A percentile compares a stretch with the other conserved stretches of the same genome.
These are phyloP conservation scores for Endotrypanum monterogeii DNA, from an alignment of 208 protist species.

Conservation along the genomic window DNA sequence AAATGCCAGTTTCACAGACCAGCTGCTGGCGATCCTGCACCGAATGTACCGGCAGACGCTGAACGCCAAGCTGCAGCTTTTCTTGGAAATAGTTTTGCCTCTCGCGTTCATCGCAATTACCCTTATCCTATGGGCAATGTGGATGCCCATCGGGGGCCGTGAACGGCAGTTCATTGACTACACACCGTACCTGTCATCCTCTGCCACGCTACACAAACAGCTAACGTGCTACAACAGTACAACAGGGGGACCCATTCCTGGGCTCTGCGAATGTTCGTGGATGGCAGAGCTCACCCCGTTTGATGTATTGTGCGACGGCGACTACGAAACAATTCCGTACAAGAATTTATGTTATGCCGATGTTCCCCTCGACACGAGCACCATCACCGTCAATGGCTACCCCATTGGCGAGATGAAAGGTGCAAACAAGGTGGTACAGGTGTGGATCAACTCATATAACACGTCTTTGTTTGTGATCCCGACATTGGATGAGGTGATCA, in stretches of 20 bases:
- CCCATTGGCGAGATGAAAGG: conserved; percentile 28
- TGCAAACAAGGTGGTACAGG: conserved; percentile 29
- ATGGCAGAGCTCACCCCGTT: not conserved
- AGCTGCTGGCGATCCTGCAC: conserved; percentile 52
- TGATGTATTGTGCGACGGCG: conserved; percentile 28
- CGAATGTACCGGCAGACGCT: conserved; percentile 48
- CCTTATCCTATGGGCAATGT: conserved; percentile 46
- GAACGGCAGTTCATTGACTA: conserved; percentile 33
- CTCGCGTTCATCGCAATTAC: conserved; percentile 52
- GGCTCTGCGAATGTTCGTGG: conserved; percentile 32
- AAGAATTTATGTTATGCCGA: conserved; percentile 38
- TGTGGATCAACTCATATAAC: conserved; percentile 33
- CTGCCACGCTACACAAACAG: conserved; percentile 17
- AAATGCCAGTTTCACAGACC: conserved; percentile 38
- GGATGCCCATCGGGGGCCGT: conserved; percentile 16
- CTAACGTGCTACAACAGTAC: conserved; percentile 28
- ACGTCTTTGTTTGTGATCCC: conserved; percentile 32
- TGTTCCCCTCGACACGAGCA: conserved; percentile 11
- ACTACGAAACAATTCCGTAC: conserved; percentile 34
- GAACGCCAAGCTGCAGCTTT: conserved; percentile 23
- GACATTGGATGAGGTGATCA: conserved; percentile 47
- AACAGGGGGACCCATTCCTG: conserved; percentile 15
- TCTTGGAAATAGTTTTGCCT: conserved; percentile 59
- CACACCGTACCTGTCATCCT: conserved; percentile 4
- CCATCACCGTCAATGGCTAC: conserved; percentile 13